Percentiles rank a stretch among this genome's conserved stretches.
phyloP scores from a whole-genome alignment of 352 stramenopile genomes.

The Globisporangium spiculum region DNA sequence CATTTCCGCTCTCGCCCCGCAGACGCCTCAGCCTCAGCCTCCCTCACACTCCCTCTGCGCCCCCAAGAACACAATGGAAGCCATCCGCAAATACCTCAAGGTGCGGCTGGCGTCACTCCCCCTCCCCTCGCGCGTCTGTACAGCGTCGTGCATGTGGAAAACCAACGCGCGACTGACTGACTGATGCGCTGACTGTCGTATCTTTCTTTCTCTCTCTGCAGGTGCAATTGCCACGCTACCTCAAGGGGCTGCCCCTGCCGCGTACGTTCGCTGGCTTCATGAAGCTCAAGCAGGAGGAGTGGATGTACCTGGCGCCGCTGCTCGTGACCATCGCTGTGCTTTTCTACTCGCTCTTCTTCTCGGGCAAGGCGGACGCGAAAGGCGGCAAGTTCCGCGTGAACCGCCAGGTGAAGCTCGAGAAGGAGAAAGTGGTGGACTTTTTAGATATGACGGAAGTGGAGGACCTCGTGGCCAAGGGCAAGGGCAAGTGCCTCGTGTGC shows the following conservation, averaged over 20 bases:
- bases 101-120: constrained; percentile 16
- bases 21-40: neutral
- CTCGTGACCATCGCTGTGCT: constrained; percentile 74
- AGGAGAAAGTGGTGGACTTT: constrained; percentile 82
- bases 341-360: constrained; percentile 63
- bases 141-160: neutral
- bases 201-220: constrained; percentile 12
- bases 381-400: constrained; percentile 63
- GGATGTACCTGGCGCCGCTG: constrained; percentile 80
- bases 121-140: neutral
- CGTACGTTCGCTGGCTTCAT: constrained; percentile 79
- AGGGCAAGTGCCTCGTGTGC: constrained; percentile 81
- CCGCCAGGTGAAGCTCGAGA: constrained; percentile 62
- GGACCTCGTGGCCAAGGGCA: constrained; percentile 68
- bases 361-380: constrained; percentile 43
- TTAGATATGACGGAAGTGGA: constrained; percentile 69
- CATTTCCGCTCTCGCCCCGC: constrained; percentile 9
- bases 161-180: neutral
- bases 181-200: neutral
- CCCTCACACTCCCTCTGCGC: neutral
- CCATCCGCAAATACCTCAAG: constrained; percentile 80
- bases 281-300: constrained; percentile 85
- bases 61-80: constrained; percentile 46
- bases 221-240: constrained; percentile 75
- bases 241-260: constrained; percentile 77